phyloP scores from a whole-genome alignment of 208 protist species.

The Crithidia bombi region DNA sequence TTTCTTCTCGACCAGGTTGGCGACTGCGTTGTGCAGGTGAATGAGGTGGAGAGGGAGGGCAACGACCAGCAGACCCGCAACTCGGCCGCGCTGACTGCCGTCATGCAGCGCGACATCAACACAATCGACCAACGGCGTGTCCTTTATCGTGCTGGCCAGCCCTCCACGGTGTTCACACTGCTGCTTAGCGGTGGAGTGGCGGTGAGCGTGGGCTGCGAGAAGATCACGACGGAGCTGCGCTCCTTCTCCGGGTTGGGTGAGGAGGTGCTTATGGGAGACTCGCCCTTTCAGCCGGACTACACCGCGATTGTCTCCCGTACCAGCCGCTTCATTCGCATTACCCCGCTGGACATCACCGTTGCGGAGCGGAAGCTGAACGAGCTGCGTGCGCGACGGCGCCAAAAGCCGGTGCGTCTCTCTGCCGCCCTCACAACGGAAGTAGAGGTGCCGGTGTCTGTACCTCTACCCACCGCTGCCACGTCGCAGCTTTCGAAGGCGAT shows the following conservation, averaged over 20 bases:
- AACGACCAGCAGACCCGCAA: conserved; percentile 8
- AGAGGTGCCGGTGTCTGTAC: neutral
- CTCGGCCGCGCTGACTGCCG: neutral
- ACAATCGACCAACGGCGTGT: conserved; percentile 23
- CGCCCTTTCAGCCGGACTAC: conserved; percentile 67
- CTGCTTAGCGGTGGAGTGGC: conserved; percentile 68
- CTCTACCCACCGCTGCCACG: too few species aligned
- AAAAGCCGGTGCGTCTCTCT: conserved; percentile 18
- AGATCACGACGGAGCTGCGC: conserved; percentile 56
- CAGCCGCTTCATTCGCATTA: conserved; percentile 62
- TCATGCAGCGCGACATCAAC: conserved; percentile 1
- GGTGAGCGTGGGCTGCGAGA: conserved; percentile 37
- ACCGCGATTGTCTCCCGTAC: conserved; percentile 59
- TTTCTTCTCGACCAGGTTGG: conserved; percentile 62
- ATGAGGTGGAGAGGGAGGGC: conserved; percentile 8
- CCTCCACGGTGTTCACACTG: conserved; percentile 55
- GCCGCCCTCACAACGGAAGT: conserved; percentile 7
- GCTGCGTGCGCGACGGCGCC: conserved; percentile 13
- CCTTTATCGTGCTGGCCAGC: conserved; percentile 51
- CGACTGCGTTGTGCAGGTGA: conserved; percentile 46
- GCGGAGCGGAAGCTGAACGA: conserved; percentile 40
- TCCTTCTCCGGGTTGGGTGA: conserved; percentile 73
- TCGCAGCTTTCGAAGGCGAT: conserved; percentile 4
- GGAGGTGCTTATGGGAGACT: conserved; percentile 36
- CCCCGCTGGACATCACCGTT: conserved; percentile 44